These are phyloP conservation scores for Coemansia sp. DNA, from an alignment of 192 early-diverging fungal species.

Conservation along the genomic window DNA sequence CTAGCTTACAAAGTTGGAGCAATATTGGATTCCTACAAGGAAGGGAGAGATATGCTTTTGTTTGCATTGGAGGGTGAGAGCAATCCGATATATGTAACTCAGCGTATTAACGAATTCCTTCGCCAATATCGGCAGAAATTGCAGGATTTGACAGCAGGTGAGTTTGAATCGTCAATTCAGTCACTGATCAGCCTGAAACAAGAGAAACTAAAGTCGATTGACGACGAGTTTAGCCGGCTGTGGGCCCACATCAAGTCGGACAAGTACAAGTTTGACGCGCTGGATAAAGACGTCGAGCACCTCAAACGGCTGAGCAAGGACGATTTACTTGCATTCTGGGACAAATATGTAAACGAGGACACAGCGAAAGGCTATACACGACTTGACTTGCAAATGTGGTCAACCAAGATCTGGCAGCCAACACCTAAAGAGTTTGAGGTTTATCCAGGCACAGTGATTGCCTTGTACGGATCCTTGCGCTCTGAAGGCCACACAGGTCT, in stretches of 20 bases:
- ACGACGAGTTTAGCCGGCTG: constrained; percentile 61
- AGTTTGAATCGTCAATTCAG: constrained; percentile 63
- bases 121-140: constrained; percentile 49
- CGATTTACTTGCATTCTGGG: constrained; percentile 36
- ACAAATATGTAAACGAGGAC: constrained; percentile 34
- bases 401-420: neutral
- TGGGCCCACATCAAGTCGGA: constrained; percentile 66
- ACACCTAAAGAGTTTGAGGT: neutral
- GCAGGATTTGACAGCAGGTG: constrained; percentile 55
- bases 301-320: constrained; percentile 19
- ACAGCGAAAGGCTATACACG: constrained; percentile 10
- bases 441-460: too few relatives aligned
- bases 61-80: constrained; percentile 83
- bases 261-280: constrained; percentile 76
- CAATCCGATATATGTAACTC: constrained; percentile 76
- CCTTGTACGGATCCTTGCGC: neutral
- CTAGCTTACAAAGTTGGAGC: constrained; percentile 60
- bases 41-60: constrained; percentile 29
- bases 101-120: constrained; percentile 81
- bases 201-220: constrained; percentile 72
- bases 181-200: constrained; percentile 60
- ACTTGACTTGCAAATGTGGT: constrained; percentile 1
- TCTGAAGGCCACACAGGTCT: neutral
- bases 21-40: neutral
- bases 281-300: constrained; percentile 2